phyloP scores from a whole-genome alignment of 1,284 basidiomycete genomes.

The Kwoniella shivajii region DNA sequence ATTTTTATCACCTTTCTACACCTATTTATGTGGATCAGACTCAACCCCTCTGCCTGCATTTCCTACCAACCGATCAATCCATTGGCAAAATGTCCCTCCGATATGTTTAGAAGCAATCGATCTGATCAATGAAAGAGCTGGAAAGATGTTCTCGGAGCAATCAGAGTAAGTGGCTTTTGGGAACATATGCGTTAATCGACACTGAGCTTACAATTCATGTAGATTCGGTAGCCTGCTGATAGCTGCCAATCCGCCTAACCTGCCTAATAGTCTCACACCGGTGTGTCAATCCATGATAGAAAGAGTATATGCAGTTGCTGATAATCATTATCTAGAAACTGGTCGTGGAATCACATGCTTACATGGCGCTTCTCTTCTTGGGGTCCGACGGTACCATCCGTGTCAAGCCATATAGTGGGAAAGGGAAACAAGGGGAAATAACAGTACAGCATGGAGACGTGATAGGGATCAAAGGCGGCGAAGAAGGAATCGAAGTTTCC shows the following conservation, averaged over 20 bases:
- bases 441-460: conserved; percentile 48
- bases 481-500: conserved; percentile 32
- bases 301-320: no score
- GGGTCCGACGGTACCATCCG: conserved; percentile 31
- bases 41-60: conserved; percentile 25
- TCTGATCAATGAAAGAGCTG: conserved; percentile 40
- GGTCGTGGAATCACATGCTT: conserved; percentile 14
- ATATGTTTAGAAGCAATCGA: conserved; percentile 28
- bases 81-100: conserved; percentile 26
- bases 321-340: conserved; percentile 21
- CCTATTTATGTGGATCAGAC: conserved; percentile 31
- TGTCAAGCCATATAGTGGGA: conserved; percentile 13
- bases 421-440: conserved; percentile 27
- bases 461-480: conserved; percentile 31
- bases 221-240: conserved; percentile 43
- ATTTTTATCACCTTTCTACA: conserved; percentile 44
- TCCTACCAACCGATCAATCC: conserved; percentile 20
- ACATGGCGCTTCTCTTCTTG: conserved; percentile 29
- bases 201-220: not conserved
- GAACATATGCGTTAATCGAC: conserved; percentile 7
- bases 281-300: conserved; percentile 24
- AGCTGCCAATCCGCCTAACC: conserved; percentile 31
- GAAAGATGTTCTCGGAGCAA: conserved; percentile 33
- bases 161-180: conserved; percentile 30
- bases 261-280: conserved; percentile 17